phyloP scores from a whole-genome alignment of 164 flowering plant genomes.

The Sextonia rubra region DNA sequence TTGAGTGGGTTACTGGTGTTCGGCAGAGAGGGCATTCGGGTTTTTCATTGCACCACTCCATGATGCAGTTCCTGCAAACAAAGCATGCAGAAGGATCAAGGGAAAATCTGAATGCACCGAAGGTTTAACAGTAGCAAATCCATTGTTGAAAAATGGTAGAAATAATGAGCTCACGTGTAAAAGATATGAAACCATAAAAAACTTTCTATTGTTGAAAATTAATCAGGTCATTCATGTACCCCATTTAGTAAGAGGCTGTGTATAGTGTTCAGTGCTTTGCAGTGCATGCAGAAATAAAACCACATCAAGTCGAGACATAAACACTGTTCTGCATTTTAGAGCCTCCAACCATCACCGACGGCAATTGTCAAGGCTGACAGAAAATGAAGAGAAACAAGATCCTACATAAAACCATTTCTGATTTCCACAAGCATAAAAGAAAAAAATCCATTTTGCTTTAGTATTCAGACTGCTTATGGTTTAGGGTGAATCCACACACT shows the following conservation, averaged over 20 bases:
- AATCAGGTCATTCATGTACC: too few relatives aligned
- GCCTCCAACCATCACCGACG: too few relatives aligned
- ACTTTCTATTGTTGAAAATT: too few relatives aligned
- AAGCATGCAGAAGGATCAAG: background rate
- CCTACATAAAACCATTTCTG: background rate
- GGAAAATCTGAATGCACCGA: background rate
- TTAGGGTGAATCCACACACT: background rate
- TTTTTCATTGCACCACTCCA: slow-evolving; percentile 99
- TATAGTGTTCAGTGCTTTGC: too few relatives aligned
- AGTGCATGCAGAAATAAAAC: too few relatives aligned
- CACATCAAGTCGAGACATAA: too few relatives aligned
- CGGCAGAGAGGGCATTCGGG: slow-evolving; percentile 98
- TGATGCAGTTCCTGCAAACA: slow-evolving; percentile 77
- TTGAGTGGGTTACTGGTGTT: slow-evolving; percentile 80
- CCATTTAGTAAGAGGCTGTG: too few relatives aligned
- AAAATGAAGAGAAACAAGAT: background rate
- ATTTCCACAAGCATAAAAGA: background rate
- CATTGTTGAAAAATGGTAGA: too few relatives aligned
- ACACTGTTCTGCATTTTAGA: too few relatives aligned
- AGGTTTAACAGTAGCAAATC: background rate
- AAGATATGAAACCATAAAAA: too few relatives aligned
- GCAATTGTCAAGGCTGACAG: too few relatives aligned
- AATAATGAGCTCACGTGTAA: too few relatives aligned
- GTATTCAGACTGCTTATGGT: background rate
- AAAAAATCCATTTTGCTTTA: background rate